Evolutionary conservation across 2,329 filamentous ascomycete genomes (phyloP).

Genomic region (Colletotrichum higginsianum): DNA sequence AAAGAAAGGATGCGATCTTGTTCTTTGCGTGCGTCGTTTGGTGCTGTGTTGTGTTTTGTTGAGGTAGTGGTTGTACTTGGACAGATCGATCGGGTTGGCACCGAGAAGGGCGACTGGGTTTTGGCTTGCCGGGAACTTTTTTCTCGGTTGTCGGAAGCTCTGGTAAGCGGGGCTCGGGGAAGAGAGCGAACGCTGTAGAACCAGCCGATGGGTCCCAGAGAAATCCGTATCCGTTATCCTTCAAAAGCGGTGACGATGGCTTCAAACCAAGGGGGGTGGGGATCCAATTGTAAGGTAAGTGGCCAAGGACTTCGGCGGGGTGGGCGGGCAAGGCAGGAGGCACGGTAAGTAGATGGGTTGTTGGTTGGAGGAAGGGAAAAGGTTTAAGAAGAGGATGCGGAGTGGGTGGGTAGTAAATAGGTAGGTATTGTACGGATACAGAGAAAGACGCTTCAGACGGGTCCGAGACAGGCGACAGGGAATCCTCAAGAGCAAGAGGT

Average conservation of each 20-base stretch:
- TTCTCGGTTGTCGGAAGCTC: constrained; percentile 19
- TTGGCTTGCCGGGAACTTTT: neutral
- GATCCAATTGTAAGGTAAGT: neutral
- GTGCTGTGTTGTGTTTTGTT: neutral
- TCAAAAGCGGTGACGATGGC: constrained; percentile 38
- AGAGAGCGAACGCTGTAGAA: constrained; percentile 31
- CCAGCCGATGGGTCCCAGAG: constrained; percentile 27
- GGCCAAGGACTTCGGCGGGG: constrained; percentile 17
- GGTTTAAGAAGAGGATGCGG: neutral
- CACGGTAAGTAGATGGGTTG: too few relatives aligned
- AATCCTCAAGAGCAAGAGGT: neutral
- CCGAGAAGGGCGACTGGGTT: neutral
- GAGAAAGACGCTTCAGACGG: neutral
- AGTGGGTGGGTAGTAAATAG: neutral
- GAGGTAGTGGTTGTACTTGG: neutral
- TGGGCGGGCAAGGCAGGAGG: constrained; percentile 2
- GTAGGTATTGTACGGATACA: neutral
- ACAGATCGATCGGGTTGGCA: neutral
- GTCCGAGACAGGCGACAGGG: constrained; percentile 16
- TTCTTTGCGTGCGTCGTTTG: constrained; percentile 7
- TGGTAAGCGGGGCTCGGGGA: constrained; percentile 22
- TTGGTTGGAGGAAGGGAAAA: neutral
- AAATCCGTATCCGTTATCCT: neutral
- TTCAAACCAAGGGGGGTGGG: constrained; percentile 24
- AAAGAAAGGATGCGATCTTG: constrained; percentile 17